Conservation (phyloP, 1,284 basidiomycete species). For the Volvariella volvacea region DNA sequence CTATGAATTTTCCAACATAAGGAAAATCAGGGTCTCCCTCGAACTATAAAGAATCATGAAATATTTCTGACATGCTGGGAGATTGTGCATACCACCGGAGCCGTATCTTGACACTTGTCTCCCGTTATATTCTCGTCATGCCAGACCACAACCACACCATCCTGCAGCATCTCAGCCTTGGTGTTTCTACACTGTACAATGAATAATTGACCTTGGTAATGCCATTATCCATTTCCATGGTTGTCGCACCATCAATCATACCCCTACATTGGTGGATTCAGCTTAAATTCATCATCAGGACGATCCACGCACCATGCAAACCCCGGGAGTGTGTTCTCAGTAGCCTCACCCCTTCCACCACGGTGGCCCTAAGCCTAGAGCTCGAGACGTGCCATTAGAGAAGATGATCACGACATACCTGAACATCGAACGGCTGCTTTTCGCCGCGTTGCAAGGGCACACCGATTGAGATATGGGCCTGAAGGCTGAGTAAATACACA, state of each 20-base stretch:
- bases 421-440: conserved; percentile 32
- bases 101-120: conserved; percentile 63
- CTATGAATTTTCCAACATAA: conserved; percentile 70
- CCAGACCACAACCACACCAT: conserved; percentile 72
- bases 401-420: conserved; percentile 25
- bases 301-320: conserved; percentile 57
- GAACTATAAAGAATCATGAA: conserved; percentile 25
- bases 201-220: conserved; percentile 49
- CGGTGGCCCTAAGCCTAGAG: conserved; percentile 66
- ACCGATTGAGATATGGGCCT: too few species aligned
- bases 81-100: conserved; percentile 40
- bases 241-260: conserved; percentile 66
- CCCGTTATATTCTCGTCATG: conserved; percentile 64
- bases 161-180: conserved; percentile 31
- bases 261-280: conserved; percentile 35
- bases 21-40: conserved; percentile 54
- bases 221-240: conserved; percentile 73
- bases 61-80: background rate
- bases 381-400: conserved; percentile 1
- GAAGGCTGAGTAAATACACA: too few species aligned
- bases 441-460: background rate
- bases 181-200: conserved; percentile 2
- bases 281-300: conserved; percentile 1
- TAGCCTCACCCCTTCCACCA: conserved; percentile 66
- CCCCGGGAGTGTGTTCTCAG: conserved; percentile 63